Base-by-base conservation (phyloP, 305 asterid species). In the Solanum hybrid region DNA sequence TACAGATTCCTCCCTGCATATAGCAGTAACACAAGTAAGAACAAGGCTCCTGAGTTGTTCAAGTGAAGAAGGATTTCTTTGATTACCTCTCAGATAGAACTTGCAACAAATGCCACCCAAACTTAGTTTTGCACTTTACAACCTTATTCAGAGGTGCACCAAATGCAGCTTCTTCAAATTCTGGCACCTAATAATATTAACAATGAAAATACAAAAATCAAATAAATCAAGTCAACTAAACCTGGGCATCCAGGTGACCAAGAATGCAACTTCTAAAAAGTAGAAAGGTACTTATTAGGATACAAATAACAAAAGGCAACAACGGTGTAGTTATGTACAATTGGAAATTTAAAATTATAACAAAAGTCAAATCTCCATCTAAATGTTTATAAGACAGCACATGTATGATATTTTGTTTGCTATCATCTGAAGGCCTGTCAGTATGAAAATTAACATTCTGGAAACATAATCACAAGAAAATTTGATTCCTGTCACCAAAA, bases 91-190 rank as follows among this genome's bases (percentile, higher is more conserved):
- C 99, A 27, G 99, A 96, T 85, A 97, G 91, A 86, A 95, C 98
- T 94, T 97, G 99, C 95, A 97, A 90, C 27, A 97, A 90, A 91
- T 97, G 99, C 99, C 99, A 97, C 79, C 99, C 99, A 73, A 96
- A 96, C 89, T 95, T 91, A 72, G 99, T 97, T 91, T 96, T 97
- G 92, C 99, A 97, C 92, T 92, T 92, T 64, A 96, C 96, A 86
- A 95, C 93, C 91, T 93, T 94, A 92, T 95, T 97, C 69, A 94
- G 66, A 14, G 95, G 94, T 88, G 99, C 98, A 93, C 56, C 64
- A 91, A 97, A 97, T 78, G 99, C 98, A 89, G 95, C 97, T 91
- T 96, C 99, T 93, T 97, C 99, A 94, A 97, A 97, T 92, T 97
- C 99, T 69, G 96, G 96, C 91, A 97, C 99, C 99, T 97, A 89